Percentiles rank a stretch among this genome's conserved stretches.
Evolutionary conservation across 2,329 filamentous ascomycete species (phyloP).

Genomic region (Fusarium sp.): DNA sequence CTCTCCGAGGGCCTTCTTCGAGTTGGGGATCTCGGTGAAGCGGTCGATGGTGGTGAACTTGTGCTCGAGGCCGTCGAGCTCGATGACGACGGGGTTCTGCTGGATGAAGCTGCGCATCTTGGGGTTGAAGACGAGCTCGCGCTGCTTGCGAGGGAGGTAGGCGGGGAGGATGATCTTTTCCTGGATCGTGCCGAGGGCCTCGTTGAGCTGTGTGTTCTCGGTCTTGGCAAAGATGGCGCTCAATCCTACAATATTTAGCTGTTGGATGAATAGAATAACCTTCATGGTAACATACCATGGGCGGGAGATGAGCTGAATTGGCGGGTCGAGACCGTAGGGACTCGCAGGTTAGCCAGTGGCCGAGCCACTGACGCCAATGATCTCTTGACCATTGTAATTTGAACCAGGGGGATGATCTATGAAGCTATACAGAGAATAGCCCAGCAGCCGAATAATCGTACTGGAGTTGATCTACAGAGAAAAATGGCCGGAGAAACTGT

Average conservation of each 20-base stretch:
- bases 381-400: slow-evolving; percentile 32
- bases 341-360: slow-evolving; percentile 36
- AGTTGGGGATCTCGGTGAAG: slow-evolving; percentile 54
- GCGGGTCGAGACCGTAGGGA: slow-evolving; percentile 20
- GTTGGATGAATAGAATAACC: slow-evolving; percentile 19
- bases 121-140: slow-evolving; percentile 59
- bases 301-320: slow-evolving; percentile 46
- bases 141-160: slow-evolving; percentile 63
- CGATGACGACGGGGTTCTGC: slow-evolving; percentile 63
- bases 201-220: slow-evolving; percentile 62
- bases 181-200: slow-evolving; percentile 61
- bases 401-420: background rate
- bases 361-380: slow-evolving; percentile 41
- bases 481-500: slow-evolving; percentile 45
- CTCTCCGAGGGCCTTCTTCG: slow-evolving; percentile 48
- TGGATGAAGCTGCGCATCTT: slow-evolving; percentile 59
- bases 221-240: slow-evolving; percentile 58
- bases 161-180: slow-evolving; percentile 67
- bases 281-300: slow-evolving; percentile 40
- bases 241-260: slow-evolving; percentile 40
- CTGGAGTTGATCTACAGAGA: slow-evolving; percentile 9
- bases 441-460: background rate
- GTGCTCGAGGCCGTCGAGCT: slow-evolving; percentile 64
- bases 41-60: slow-evolving; percentile 59
- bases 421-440: slow-evolving; percentile 14